Percentiles rank a stretch among this genome's conserved stretches.
phyloP scores from a whole-genome alignment of 345 rosid species.

The Linum lewisii region DNA sequence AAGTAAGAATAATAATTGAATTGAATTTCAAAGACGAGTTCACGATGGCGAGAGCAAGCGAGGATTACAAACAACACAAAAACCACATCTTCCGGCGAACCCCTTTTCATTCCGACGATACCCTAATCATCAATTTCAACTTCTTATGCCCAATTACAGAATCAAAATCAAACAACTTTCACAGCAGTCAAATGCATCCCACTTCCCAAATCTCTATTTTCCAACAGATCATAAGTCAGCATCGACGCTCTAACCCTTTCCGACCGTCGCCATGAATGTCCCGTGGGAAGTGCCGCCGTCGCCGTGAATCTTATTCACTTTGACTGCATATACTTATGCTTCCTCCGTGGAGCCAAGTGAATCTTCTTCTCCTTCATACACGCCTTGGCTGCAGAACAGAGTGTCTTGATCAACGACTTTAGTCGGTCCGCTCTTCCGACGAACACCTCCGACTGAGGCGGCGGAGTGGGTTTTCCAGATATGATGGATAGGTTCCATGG shows the following conservation, averaged over 20 bases:
- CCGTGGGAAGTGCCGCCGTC: constrained; percentile 12
- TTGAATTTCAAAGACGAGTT: constrained; percentile 39
- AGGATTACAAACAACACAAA: constrained; percentile 32
- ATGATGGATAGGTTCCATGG: too few relatives aligned
- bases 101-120: too few relatives aligned
- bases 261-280: constrained; percentile 15
- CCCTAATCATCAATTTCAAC: too few relatives aligned
- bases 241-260: constrained; percentile 30
- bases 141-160: too few relatives aligned
- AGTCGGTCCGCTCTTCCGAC: constrained; percentile 44
- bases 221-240: constrained; percentile 37
- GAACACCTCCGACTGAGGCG: constrained; percentile 40
- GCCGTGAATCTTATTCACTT: constrained; percentile 36
- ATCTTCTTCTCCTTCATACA: constrained; percentile 52
- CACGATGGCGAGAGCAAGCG: constrained; percentile 44
- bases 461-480: too few relatives aligned
- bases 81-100: too few relatives aligned
- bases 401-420: constrained; percentile 22
- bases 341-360: constrained; percentile 59
- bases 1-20: constrained; percentile 34
- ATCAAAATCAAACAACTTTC: too few relatives aligned
- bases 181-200: constrained; percentile 30
- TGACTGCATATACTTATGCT: constrained; percentile 43
- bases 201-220: constrained; percentile 16
- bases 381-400: constrained; percentile 41